Percentiles rank a stretch among this genome's conserved stretches.
These are phyloP conservation scores for Benincasa hispida DNA, from an alignment of 306 rosid species.

Conservation along the genomic window DNA sequence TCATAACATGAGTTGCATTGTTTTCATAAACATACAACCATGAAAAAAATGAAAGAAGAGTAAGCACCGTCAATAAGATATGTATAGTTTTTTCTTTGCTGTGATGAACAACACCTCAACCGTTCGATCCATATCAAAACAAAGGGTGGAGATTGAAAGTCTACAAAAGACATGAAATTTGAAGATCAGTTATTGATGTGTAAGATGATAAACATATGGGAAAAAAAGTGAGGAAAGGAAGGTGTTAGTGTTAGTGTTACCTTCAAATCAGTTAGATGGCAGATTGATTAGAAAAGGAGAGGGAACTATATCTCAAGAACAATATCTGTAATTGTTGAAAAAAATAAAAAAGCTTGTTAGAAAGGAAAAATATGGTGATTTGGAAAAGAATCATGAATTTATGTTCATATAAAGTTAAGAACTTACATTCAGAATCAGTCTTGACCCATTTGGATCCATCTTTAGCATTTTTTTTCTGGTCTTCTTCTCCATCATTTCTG, in stretches of 20 bases:
- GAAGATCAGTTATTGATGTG: background rate
- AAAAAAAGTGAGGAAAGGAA: background rate
- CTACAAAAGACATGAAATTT: conserved; percentile 9
- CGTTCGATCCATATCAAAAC: background rate
- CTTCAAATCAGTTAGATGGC: background rate
- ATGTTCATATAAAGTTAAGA: background rate
- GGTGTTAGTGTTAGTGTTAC: background rate
- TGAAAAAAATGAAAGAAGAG: conserved; percentile 49
- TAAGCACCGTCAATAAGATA: conserved; percentile 15
- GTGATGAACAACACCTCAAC: conserved; percentile 16
- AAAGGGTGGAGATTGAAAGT: conserved; percentile 5
- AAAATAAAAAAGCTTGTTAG: conserved; percentile 7
- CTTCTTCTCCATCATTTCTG: conserved; percentile 21
- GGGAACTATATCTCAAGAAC: conserved; percentile 74
- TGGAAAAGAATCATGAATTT: background rate
- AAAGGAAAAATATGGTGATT: background rate
- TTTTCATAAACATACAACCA: conserved; percentile 40
- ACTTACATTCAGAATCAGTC: conserved; percentile 97
- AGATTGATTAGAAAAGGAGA: background rate
- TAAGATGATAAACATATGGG: background rate
- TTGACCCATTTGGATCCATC: conserved; percentile 86
- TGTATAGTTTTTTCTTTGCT: background rate
- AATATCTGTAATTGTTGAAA: conserved; percentile 57
- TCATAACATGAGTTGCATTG: conserved; percentile 53
- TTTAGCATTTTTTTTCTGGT: conserved; percentile 28